Percentiles rank a stretch among this genome's conserved stretches.
phyloP scores from a whole-genome alignment of 1,139 yeast genomes.

The Candida mesenterica region DNA sequence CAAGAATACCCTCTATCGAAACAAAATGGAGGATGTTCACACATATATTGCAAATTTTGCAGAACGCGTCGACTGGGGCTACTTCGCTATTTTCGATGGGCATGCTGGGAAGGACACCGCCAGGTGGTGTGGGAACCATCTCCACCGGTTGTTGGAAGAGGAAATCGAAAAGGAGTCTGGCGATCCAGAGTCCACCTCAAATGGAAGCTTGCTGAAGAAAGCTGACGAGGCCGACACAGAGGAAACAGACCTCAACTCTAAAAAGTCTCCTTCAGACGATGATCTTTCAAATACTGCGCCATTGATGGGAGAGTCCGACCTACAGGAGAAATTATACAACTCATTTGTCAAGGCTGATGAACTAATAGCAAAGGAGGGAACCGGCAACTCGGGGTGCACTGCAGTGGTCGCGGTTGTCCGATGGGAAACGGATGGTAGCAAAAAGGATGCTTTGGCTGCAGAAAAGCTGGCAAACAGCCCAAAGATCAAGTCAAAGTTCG shows the following conservation, averaged over 20 bases:
- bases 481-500: constrained; percentile 33
- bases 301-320: constrained; percentile 15
- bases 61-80: constrained; percentile 88
- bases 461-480: constrained; percentile 5
- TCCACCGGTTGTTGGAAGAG: constrained; percentile 65
- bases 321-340: constrained; percentile 55
- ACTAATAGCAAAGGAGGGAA: constrained; percentile 56
- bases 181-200: no score
- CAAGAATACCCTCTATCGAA: constrained; percentile 74
- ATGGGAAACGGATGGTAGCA: constrained; percentile 64
- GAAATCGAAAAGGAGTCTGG: constrained; percentile 38
- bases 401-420: constrained; percentile 92
- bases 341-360: constrained; percentile 75
- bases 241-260: constrained; percentile 7
- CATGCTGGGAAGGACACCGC: constrained; percentile 96
- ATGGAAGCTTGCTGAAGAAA: constrained; percentile 3
- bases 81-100: constrained; percentile 95
- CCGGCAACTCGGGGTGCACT: constrained; percentile 83
- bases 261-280: constrained; percentile 9
- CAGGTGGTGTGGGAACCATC: constrained; percentile 89
- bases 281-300: constrained; percentile 15
- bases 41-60: constrained; percentile 91
- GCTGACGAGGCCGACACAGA: not conserved
- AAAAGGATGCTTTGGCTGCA: constrained; percentile 15
- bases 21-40: constrained; percentile 96